These are phyloP conservation scores for Chaetomiaceae sp. DNA, from an alignment of 2,329 filamentous ascomycete genomes.

Conservation along the genomic window DNA sequence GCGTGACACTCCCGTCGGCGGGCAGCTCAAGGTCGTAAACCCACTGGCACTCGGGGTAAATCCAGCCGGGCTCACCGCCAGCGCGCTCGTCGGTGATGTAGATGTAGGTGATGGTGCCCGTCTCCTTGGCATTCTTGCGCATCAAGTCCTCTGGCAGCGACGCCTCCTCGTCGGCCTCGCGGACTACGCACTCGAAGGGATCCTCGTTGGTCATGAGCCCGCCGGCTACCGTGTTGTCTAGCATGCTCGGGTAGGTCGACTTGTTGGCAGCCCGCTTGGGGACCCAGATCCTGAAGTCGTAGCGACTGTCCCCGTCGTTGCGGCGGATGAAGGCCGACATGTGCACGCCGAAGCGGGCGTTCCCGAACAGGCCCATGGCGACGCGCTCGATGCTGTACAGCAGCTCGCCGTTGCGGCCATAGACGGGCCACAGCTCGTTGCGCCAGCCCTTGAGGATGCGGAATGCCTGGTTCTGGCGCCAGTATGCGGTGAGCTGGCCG, in stretches of 20 bases:
- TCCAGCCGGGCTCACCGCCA: slow-evolving; percentile 72
- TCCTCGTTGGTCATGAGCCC: slow-evolving; percentile 75
- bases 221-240: slow-evolving; percentile 91
- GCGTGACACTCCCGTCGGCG: slow-evolving; percentile 52
- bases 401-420: slow-evolving; percentile 56
- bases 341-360: slow-evolving; percentile 75
- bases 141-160: slow-evolving; percentile 68
- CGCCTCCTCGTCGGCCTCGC: slow-evolving; percentile 88
- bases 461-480: slow-evolving; percentile 69
- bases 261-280: slow-evolving; percentile 71
- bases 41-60: slow-evolving; percentile 90
- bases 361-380: slow-evolving; percentile 68
- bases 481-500: slow-evolving; percentile 56
- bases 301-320: slow-evolving; percentile 35
- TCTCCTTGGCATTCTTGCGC: slow-evolving; percentile 50
- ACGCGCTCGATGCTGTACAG: slow-evolving; percentile 74
- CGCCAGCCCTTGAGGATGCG: slow-evolving; percentile 73
- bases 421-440: slow-evolving; percentile 75
- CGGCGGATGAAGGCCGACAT: slow-evolving; percentile 65
- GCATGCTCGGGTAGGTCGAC: slow-evolving; percentile 82
- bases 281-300: slow-evolving; percentile 76
- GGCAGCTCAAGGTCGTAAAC: slow-evolving; percentile 83
- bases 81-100: slow-evolving; percentile 71
- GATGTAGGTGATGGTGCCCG: slow-evolving; percentile 77
- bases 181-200: slow-evolving; percentile 74